Base-by-base conservation (phyloP, 2,329 filamentous ascomycete genomes). In the Penicillium sp. region DNA sequence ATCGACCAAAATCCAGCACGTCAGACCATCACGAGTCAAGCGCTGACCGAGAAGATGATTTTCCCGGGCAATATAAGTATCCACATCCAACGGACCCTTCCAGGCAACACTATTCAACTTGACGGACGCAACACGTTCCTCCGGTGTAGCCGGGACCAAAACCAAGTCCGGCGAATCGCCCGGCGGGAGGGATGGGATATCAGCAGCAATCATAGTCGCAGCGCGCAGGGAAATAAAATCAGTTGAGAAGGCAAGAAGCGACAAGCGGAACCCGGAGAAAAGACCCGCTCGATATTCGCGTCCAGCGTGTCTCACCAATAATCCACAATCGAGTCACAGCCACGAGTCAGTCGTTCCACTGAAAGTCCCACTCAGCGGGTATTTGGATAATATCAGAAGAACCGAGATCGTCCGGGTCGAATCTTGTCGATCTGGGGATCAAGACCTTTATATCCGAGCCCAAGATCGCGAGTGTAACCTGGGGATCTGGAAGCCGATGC, bases 1-100 rank as follows among this genome's bases (percentile, higher is more conserved):
- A 48, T 78, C 72, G 11, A 79, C 70, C 13, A 82, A 61, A 35
- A 79, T 69, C 79, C 79, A 82, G 41, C 69, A 70, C 2, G 73
- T 78, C 37, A 80, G 67, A 18, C 73, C 75, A 39, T 78, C 67
- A 39, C 63, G 68, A 17, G 73, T 76, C 39, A 80, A 59, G 2
- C 66, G 62, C 48, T 77, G 73, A 26, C 65, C 56, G 26, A 66
- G 57, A 5, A 82, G 68, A 31, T 69, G 57, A 13, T 70, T 60
- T 56, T 82, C 79, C 33, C 79, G 74, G 10, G 69, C 68, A 15
- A 80, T 66, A 50, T 82, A 82, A 28, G 73, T 66, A 16, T 75
- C 66, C 2, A 74, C 43, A 9, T 69, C 65, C 13, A 82, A 60
- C 1, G 71, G 68, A 3, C 78, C 78, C 37, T 71, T 68, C 79